These are phyloP conservation scores for Cotoneaster glaucophyllus DNA, from an alignment of 306 rosid species.

Conservation along the genomic window DNA sequence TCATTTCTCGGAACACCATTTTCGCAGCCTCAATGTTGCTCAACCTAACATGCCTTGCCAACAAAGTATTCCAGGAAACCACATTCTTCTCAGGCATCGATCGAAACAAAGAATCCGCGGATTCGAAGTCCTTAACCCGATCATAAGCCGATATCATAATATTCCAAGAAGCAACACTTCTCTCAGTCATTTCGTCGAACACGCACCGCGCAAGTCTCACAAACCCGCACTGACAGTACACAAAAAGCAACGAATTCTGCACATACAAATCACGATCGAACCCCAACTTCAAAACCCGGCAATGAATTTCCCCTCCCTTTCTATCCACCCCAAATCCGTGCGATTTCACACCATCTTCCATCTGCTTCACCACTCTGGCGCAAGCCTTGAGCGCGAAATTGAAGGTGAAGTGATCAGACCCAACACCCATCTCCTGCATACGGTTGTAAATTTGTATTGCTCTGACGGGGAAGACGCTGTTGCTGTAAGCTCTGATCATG, in stretches of 20 bases:
- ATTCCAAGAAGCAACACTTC: conserved; percentile 54
- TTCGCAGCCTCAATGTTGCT: conserved; percentile 42
- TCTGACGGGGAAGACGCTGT: conserved; percentile 37
- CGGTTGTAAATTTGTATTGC: conserved; percentile 40
- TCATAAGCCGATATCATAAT: conserved; percentile 57
- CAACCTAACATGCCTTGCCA: conserved; percentile 32
- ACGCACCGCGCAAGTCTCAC: conserved; percentile 33
- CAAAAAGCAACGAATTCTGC: conserved; percentile 45
- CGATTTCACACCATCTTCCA: conserved; percentile 14
- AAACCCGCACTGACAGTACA: conserved; percentile 41
- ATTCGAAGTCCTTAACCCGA: conserved; percentile 30
- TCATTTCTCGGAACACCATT: conserved; percentile 45
- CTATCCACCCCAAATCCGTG: conserved; percentile 18
- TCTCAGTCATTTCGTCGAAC: conserved; percentile 51
- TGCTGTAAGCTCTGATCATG: conserved; percentile 65
- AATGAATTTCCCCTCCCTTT: conserved; percentile 61
- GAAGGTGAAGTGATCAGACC: conserved; percentile 41
- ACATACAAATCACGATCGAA: conserved; percentile 31
- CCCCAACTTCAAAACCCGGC: conserved; percentile 44
- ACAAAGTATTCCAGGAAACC: conserved; percentile 59
- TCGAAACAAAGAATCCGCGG: conserved; percentile 39
- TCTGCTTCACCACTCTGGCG: conserved; percentile 36
- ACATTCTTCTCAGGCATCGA: conserved; percentile 55
- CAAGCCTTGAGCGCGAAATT: conserved; percentile 61
- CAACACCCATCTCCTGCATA: conserved; percentile 23